Base-by-base conservation (phyloP, 495 filamentous ascomycete genomes). In the Tuber brumale region DNA sequence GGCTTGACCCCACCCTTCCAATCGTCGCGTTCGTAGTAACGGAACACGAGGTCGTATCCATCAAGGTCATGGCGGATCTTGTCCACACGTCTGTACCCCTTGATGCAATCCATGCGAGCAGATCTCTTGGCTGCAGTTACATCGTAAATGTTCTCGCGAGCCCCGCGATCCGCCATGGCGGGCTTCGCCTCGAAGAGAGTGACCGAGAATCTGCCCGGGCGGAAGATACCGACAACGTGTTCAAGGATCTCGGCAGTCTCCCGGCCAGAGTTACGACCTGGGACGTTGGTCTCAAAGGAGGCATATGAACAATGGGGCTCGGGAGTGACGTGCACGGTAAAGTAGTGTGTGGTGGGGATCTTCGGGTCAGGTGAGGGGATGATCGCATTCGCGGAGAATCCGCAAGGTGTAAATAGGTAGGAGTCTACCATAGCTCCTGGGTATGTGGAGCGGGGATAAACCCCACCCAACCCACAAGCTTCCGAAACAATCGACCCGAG, bases 221-320 rank as follows among this genome's bases (percentile, higher is more conserved):
- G 92, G 89, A 99, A 99, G 84, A 98, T 99, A 74, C 88, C 86
- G 73, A 97, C 94, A 35, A 98, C 96, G 75, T 97, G 94, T 85
- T 97, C 89, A 77, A 99, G 90, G 76, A 98, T 89, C 44, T 96
- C 94, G 42, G 90, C 90, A 37, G 95, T 97, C 82, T 93, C 90
- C 80, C 94, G 93, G 19, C 95, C 95, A 72, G 89, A 91, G 85
- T 96, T 93, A 37, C 90, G 89, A 74, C 93, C 90, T n/a, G 96
- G 95, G 10, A 99, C 96, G 79, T 99, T 98, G 79, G 96, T 97
- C 87, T 99, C 96, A 82, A 99, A 99, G 7, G 94, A 97, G 23
- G 96, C 96, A 82, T 97, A 99, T n/a, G 94, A 97, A 87, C 95
- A 99, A 82, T 96, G 90, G 45, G 95, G 92, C 87, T 99, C 96